Percentiles rank a stretch among this genome's conserved stretches.
Evolutionary conservation across 2,329 filamentous ascomycete species (phyloP).

Genomic region (Allantophomopsis lycopodina): DNA sequence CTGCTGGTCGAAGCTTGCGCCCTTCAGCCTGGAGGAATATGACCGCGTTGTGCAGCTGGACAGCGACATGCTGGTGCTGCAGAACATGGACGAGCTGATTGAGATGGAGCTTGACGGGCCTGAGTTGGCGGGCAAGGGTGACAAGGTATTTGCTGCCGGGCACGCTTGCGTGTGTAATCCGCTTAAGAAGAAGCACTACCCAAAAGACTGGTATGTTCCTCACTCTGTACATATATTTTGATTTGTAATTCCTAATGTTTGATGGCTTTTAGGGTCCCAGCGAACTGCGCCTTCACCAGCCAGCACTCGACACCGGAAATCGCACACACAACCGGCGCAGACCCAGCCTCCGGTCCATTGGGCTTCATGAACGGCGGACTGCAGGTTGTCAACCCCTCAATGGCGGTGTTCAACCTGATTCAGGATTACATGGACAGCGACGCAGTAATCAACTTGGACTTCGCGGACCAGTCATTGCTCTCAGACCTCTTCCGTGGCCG

Average conservation of each 20-base stretch:
- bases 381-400: conserved; percentile 39
- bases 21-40: conserved; percentile 67
- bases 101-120: conserved; percentile 57
- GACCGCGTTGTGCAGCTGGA: conserved; percentile 72
- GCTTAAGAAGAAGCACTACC: conserved; percentile 65
- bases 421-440: conserved; percentile 31
- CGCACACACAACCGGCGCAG: conserved; percentile 30
- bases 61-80: conserved; percentile 71
- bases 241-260: not conserved
- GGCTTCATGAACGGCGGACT: conserved; percentile 42
- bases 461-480: conserved; percentile 45
- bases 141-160: conserved; percentile 65
- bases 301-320: conserved; percentile 31
- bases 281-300: conserved; percentile 43
- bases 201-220: conserved; percentile 47
- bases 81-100: conserved; percentile 91
- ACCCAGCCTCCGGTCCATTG: conserved; percentile 30
- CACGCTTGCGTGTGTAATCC: conserved; percentile 86
- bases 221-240: not conserved
- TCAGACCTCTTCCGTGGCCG: conserved; percentile 37
- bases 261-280: conserved; percentile 23
- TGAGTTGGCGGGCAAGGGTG: conserved; percentile 30
- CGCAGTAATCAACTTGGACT: conserved; percentile 33
- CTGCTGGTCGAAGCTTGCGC: conserved; percentile 77
- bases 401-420: conserved; percentile 33